Conservation (phyloP, 225 moss, liverwort and hornwort genomes). For the Pleurozium schreberi region DNA sequence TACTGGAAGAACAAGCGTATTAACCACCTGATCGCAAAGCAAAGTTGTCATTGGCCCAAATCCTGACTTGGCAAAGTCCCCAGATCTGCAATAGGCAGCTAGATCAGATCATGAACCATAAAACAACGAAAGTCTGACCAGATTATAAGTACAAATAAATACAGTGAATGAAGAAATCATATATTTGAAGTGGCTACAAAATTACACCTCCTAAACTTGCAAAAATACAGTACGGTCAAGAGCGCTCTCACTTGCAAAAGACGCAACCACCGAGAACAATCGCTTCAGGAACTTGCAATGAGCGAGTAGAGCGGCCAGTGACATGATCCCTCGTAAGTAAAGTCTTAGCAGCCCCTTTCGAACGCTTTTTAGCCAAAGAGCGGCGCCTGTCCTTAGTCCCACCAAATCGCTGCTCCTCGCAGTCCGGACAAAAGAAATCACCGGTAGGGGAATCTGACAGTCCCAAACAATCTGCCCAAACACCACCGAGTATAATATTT, state of each 20-base stretch:
- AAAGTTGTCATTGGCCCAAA: slow-evolving; percentile 86
- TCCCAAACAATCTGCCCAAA: slow-evolving; percentile 66
- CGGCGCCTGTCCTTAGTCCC: slow-evolving; percentile 34
- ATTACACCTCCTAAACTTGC: not conserved
- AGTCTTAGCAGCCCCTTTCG: slow-evolving; percentile 36
- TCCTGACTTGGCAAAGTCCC: slow-evolving; percentile 73
- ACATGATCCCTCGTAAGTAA: slow-evolving; percentile 23
- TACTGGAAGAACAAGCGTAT: not conserved
- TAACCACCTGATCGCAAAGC: slow-evolving; percentile 84
- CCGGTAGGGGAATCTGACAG: slow-evolving; percentile 28
- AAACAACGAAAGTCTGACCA: not conserved
- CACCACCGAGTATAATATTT: not conserved
- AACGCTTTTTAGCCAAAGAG: slow-evolving; percentile 29
- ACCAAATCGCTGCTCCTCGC: slow-evolving; percentile 43
- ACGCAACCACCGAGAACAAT: slow-evolving; percentile 60
- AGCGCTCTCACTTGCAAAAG: slow-evolving; percentile 59
- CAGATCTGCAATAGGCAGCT: slow-evolving; percentile 40
- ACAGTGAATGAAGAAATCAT: not conserved
- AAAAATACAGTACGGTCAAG: not conserved
- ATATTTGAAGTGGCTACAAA: not conserved
- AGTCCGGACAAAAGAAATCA: slow-evolving; percentile 66
- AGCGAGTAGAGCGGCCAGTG: slow-evolving; percentile 58
- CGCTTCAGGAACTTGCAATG: slow-evolving; percentile 57
- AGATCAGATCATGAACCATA: not conserved
- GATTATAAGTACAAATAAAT: not conserved